Evolutionary conservation across 352 stramenopile species (phyloP), one percentile per base, ranked within the genome.

Genomic region (Plasmopara muralis): DNA sequence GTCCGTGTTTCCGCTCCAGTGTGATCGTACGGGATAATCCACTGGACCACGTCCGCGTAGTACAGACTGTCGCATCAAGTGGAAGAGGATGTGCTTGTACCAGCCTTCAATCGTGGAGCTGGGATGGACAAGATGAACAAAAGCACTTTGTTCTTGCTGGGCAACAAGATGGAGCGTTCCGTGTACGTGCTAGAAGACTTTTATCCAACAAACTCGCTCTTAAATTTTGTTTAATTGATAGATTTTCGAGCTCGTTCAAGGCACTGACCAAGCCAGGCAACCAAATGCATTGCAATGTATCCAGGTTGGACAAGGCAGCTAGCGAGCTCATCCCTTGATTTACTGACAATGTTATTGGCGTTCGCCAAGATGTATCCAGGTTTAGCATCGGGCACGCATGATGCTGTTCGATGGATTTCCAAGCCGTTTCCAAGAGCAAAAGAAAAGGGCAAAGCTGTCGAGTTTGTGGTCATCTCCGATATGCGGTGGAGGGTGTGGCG

Each of bases 291-390:
- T 12, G 2, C 15, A 16, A 13, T 46, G 12, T 25, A 25, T 25
- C 20, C 20, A 25, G 20, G 20, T 25, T 1, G 20, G 20, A 25
- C 20, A 1, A 3, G 20, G 20, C 20, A 25, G 34, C 34, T 29
- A 12, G 13, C 45, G 13, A 14, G 20, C 33, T 41, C 0, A 28
- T 40, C 13, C n/a, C 15, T 16, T 16, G 10, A 41, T 47, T 20
- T 2, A 33, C 31, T 47, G 12, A 37, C 54, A 48, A 54, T 15
- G 9, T 13, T 50, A 20, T 16, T 62, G 28, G 20, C 15, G 6
- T n/a, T 9, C 9, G 13, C 10, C 13, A 16, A 80, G 68, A 66
- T 75, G 13, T 80, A 75, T 43, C 70, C 70, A n/a, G 52, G 65
- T 3, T 51, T 64, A 40, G 57, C 50, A 3, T 62, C 53, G 5